Conservation (phyloP, 2,329 filamentous ascomycete genomes). For the Fusarium luffae region DNA sequence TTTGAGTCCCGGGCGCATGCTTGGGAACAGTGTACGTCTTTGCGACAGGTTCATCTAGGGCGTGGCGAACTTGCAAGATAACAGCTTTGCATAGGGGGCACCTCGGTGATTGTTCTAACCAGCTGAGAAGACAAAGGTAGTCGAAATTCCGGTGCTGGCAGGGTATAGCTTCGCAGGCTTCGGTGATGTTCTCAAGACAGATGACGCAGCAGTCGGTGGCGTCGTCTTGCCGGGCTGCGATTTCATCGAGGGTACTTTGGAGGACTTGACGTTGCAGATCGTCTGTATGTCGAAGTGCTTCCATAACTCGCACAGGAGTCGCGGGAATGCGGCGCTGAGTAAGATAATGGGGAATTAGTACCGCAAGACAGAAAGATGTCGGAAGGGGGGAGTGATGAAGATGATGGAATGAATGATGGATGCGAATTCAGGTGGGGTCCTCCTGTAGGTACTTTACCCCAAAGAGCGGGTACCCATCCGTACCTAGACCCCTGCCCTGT, state of each 20-base stretch:
- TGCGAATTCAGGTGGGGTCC: constrained; percentile 7
- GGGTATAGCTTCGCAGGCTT: constrained; percentile 76
- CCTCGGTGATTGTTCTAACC: constrained; percentile 76
- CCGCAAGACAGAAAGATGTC: neutral
- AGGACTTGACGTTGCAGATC: constrained; percentile 56
- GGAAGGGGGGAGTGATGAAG: constrained; percentile 1
- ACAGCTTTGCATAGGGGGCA: constrained; percentile 82
- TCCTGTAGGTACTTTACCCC: neutral
- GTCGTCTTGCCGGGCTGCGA: constrained; percentile 46
- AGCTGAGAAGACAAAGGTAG: constrained; percentile 84
- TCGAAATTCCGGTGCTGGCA: constrained; percentile 87
- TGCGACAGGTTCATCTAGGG: constrained; percentile 61
- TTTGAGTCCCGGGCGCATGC: constrained; percentile 47
- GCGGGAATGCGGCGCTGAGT: neutral
- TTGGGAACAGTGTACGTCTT: constrained; percentile 64
- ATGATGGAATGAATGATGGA: constrained; percentile 3
- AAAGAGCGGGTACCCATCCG: neutral
- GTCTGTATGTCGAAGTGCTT: constrained; percentile 39
- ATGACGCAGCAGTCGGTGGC: constrained; percentile 76
- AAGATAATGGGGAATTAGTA: neutral
- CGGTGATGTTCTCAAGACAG: constrained; percentile 81
- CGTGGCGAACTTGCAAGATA: constrained; percentile 72
- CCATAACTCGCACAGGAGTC: constrained; percentile 26
- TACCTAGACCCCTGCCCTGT: neutral
- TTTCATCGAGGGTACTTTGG: constrained; percentile 58